A percentile compares a stretch with the other conserved stretches of the same genome.
Conservation (phyloP, 2,329 filamentous ascomycete species). For the Fusarium longipes region DNA sequence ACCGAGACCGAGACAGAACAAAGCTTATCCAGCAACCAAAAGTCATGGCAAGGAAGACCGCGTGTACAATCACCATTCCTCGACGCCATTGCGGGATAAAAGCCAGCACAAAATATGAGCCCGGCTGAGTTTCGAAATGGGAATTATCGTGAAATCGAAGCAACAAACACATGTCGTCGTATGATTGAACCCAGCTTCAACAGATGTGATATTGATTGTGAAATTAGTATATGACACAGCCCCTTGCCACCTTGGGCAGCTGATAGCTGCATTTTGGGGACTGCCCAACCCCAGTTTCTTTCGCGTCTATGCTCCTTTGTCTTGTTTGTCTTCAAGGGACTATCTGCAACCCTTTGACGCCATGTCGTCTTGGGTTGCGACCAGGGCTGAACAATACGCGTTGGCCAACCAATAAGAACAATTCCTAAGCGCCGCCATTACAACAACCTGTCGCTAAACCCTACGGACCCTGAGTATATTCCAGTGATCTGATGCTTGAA, state of each 20-base stretch:
- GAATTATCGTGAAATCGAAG: neutral
- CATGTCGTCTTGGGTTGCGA: conserved; percentile 42
- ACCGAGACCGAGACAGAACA: neutral
- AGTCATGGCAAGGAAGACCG: neutral
- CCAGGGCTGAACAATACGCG: conserved; percentile 34
- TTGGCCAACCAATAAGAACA: conserved; percentile 42
- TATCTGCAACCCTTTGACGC: conserved; percentile 27
- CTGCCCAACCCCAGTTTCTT: neutral
- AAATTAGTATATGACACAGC: neutral
- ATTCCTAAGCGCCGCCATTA: conserved; percentile 48
- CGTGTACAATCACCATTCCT: neutral
- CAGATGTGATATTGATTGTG: neutral
- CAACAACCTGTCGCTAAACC: conserved; percentile 44
- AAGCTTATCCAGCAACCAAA: neutral
- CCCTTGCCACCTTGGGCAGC: neutral
- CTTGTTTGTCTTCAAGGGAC: conserved; percentile 2
- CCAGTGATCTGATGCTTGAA: conserved; percentile 31
- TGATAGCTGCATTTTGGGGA: neutral
- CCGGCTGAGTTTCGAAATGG: neutral
- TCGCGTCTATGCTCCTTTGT: neutral
- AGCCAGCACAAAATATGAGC: neutral
- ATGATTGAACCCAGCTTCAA: neutral
- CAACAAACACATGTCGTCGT: neutral
- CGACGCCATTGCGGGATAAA: neutral
- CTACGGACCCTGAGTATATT: conserved; percentile 40